These are phyloP conservation scores for Glarea lozoyensis DNA, from an alignment of 495 filamentous ascomycete species.

Conservation along the genomic window DNA sequence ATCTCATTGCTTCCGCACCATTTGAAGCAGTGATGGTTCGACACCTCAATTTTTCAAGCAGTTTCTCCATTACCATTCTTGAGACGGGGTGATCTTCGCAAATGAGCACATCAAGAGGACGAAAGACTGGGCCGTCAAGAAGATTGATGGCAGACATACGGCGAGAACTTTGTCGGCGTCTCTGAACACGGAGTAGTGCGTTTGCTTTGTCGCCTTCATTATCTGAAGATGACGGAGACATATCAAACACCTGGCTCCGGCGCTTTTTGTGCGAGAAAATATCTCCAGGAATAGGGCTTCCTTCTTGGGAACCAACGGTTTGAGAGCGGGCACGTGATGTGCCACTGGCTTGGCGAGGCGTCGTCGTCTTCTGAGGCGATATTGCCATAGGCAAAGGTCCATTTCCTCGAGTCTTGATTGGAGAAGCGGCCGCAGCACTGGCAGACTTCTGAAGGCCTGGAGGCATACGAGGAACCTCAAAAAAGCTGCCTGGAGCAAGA, in stretches of 20 bases:
- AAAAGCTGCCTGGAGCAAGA: slow-evolving; percentile 65
- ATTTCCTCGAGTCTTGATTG: slow-evolving; percentile 60
- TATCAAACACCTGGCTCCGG: slow-evolving; percentile 87
- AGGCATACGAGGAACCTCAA: slow-evolving; percentile 57
- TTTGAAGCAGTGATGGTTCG: slow-evolving; percentile 87
- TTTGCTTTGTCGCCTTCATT: slow-evolving; percentile 90
- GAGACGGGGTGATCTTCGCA: slow-evolving; percentile 99
- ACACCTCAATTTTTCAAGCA: slow-evolving; percentile 90
- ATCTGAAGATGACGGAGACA: slow-evolving; percentile 95
- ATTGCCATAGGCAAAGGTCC: slow-evolving; percentile 38
- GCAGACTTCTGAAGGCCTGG: slow-evolving; percentile 49
- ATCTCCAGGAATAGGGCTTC: slow-evolving; percentile 59
- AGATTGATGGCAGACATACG: slow-evolving; percentile 83
- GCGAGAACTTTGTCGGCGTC: slow-evolving; percentile 82
- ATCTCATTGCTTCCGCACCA: slow-evolving; percentile 83
- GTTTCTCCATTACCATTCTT: slow-evolving; percentile 89
- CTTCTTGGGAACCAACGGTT: slow-evolving; percentile 91
- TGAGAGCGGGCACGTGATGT: slow-evolving; percentile 68
- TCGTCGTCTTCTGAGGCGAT: slow-evolving; percentile 41
- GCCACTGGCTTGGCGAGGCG: slow-evolving; percentile 35
- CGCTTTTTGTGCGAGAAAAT: slow-evolving; percentile 79
- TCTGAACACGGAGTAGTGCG: slow-evolving; percentile 85
- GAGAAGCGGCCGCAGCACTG: slow-evolving; percentile 58
- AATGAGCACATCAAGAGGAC: slow-evolving; percentile 87
- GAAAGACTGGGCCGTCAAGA: slow-evolving; percentile 74